Conservation (phyloP, 441 rosid species). For the Syzygium malaccense region DNA sequence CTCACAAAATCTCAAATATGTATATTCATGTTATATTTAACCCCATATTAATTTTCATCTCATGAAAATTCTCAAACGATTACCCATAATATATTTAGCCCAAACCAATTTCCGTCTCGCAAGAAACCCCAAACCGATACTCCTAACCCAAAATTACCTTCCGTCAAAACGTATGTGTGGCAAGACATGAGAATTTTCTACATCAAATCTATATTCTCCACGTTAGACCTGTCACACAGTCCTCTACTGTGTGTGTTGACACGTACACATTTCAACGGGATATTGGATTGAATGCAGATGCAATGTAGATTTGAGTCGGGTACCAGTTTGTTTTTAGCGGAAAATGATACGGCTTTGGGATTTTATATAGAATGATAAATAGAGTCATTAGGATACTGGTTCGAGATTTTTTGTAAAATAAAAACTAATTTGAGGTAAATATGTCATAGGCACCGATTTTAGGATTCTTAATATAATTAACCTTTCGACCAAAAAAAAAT, state of each 20-base stretch:
- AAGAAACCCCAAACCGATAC: neutral
- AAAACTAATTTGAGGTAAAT: neutral
- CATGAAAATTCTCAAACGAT: neutral
- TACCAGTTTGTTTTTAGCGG: neutral
- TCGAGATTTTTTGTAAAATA: neutral
- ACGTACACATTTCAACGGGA: neutral
- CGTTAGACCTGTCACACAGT: fast-evolving
- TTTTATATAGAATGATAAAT: neutral
- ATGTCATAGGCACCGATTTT: neutral
- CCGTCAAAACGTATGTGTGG: too few species aligned
- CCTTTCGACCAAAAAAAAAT: neutral
- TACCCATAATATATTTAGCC: fast-evolving
- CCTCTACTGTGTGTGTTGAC: fast-evolving
- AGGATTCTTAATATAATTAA: neutral
- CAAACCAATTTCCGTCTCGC: neutral
- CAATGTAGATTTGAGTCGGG: neutral
- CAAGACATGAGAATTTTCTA: neutral
- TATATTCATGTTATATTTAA: neutral
- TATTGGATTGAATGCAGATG: neutral
- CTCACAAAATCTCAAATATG: neutral
- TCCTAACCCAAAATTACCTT: neutral
- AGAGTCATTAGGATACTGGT: fast-evolving
- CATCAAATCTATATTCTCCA: neutral
- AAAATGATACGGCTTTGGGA: neutral
- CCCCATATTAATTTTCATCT: neutral